Evolutionary conservation across 768 basidiomycete genomes (phyloP), one percentile per base, ranked within the genome.

Genomic region (Hypholoma sublateritium): DNA sequence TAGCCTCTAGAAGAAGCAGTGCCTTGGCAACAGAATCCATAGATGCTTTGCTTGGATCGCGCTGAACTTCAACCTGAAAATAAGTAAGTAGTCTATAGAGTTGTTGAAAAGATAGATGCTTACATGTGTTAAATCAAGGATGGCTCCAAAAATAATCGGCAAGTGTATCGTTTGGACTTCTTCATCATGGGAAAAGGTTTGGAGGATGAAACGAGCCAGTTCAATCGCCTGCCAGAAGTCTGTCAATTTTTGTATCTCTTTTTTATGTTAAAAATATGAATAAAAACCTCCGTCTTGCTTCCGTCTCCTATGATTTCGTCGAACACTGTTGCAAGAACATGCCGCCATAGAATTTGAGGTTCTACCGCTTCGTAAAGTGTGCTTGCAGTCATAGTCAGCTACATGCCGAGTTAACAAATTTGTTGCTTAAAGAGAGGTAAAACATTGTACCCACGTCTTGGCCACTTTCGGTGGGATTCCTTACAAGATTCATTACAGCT

Each of bases 341-440:
- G 81, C 62, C 85, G 88, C 96, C 96, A 99, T 4, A 94, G 76
- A 42, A 93, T 77, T 53, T 84, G 83, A 2, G 95, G 97, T 58
- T 99, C 97, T 14, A 90, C 82, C n/a, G 91, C 88, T 70, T 98
- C 95, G 61, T 95, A 93, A 0, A 99, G 75, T 1, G 92, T 91
- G 59, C 83, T 88, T 0, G 92, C 93, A 1, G 95, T 94, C 80
- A 91, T 86, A 14, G 79, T 79, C 36, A 92, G 71, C 91, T 92
- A 57, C 2, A 43, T 22, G 41, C 42, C 48, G n/a, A 44, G 34
- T 14, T 8, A 44, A 12, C 48, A 54, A 7, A 25, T 22, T 11
- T 36, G 37, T 5, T 22, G 48, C 41, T 14, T 11, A 16, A 43
- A 25, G 16, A 24, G 35, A 39, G 12, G 53, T 32, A 45, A 47